These are phyloP conservation scores for Rhynchosporium agropyri DNA, from an alignment of 2,329 filamentous ascomycete species.

Conservation along the genomic window DNA sequence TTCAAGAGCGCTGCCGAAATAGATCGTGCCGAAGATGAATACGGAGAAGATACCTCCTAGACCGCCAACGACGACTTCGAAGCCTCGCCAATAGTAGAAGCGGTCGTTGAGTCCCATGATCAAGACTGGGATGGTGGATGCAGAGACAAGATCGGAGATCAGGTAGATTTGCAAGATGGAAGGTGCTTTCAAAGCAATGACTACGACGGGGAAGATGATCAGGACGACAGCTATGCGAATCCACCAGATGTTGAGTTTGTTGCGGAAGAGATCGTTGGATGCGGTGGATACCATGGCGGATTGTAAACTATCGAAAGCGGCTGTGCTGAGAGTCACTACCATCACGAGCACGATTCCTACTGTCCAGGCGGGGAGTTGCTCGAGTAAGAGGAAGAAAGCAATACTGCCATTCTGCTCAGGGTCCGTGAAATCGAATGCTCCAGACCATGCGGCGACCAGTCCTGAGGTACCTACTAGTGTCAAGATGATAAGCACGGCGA, in stretches of 20 bases:
- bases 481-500: conserved; percentile 68
- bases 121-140: conserved; percentile 73
- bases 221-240: conserved; percentile 71
- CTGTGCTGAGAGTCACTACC: conserved; percentile 74
- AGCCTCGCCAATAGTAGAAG: conserved; percentile 75
- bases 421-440: conserved; percentile 64
- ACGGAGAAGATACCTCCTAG: conserved; percentile 78
- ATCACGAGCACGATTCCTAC: conserved; percentile 80
- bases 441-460: conserved; percentile 77
- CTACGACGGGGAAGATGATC: conserved; percentile 73
- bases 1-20: conserved; percentile 66
- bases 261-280: conserved; percentile 83
- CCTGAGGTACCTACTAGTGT: conserved; percentile 74
- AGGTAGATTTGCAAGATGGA: conserved; percentile 81
- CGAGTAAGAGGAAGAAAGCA: conserved; percentile 75
- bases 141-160: conserved; percentile 78
- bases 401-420: conserved; percentile 64
- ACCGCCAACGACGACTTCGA: conserved; percentile 78
- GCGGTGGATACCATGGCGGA: conserved; percentile 84
- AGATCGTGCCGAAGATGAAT: conserved; percentile 79
- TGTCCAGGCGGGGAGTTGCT: conserved; percentile 76
- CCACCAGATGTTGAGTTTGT: conserved; percentile 74
- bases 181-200: conserved; percentile 73
- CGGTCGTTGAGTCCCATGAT: conserved; percentile 69
- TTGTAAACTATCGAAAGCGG: conserved; percentile 80